Evolutionary conservation across 352 stramenopile species (phyloP), one percentile per base, ranked within the genome.

Genomic region (Phytophthora multivora): DNA sequence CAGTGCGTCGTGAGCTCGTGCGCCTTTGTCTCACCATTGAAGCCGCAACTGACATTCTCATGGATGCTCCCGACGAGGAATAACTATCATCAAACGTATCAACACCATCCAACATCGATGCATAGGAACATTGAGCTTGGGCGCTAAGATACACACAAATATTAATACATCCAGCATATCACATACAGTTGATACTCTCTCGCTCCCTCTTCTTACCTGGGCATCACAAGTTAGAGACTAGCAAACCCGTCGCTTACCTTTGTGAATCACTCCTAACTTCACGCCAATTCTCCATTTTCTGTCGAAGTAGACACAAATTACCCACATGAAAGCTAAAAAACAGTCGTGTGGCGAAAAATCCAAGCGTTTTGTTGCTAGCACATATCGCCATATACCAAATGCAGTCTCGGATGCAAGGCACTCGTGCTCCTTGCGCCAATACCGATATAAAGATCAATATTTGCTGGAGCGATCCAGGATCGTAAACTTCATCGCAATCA

Each of bases 401-500:
- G 47, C 12, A 58, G 38, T 46, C 3, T 36, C 16, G 39, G 23
- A 31, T 30, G 28, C 58, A 60, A 60, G 49, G 30, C 19, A 19
- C 53, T 48, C 30, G 38, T 28, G 39, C 30, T 57, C 15, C 31
- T 35, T 54, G 50, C 25, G 12, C 51, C 52, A 46, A 35, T 21
- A 35, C 30, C 28, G 26, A 62, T 56, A 55, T 39, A 43, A 41
- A 40, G 21, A 48, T 69, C 57, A 80, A 63, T 82, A 85, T 35
- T 86, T 86, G 64, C 71, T 86, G 12, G 76, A 87, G 38, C 75
- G 75, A 36, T 95, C 83, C 7, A 89, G 67, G 55, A 95, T 82
- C 18, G 78, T 88, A 42, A 94, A 96, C 49, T 91, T 90, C 80
- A 96, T 91, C 15, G 87, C 87, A 21, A 94, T 73, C 13, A 96